Evolutionary conservation across 2,329 filamentous ascomycete species (phyloP).

Genomic region (Amylocarpus encephaloides): DNA sequence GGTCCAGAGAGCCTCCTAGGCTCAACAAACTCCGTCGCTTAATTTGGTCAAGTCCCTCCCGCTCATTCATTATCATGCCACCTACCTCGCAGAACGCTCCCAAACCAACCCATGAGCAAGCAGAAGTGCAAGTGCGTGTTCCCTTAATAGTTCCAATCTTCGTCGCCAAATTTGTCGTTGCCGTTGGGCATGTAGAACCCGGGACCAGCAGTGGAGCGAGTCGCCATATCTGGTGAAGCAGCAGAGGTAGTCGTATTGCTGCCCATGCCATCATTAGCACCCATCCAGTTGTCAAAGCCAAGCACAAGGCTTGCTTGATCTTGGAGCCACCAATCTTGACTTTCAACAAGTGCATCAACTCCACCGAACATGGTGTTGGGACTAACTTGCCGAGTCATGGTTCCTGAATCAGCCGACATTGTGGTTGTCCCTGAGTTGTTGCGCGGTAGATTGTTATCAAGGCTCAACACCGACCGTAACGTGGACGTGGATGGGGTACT

Average conservation of each 20-base stretch:
- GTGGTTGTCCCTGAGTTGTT: constrained; percentile 15
- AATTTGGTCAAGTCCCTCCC: too few relatives aligned
- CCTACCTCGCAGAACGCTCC: too few relatives aligned
- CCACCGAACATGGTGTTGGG: constrained; percentile 50
- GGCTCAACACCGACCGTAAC: constrained; percentile 7
- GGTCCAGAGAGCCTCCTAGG: too few relatives aligned
- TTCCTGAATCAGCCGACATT: constrained; percentile 8
- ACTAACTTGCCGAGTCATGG: constrained; percentile 32
- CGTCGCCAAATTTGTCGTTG: constrained; percentile 1
- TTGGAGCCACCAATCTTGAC: constrained; percentile 57
- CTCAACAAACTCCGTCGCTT: too few relatives aligned
- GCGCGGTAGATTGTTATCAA: constrained; percentile 13
- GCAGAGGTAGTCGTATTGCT: background rate
- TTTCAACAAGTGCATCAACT: constrained; percentile 55
- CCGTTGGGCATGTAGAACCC: constrained; percentile 2
- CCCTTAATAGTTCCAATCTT: constrained; percentile 7
- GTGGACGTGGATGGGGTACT: constrained; percentile 11
- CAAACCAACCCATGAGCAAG: too few relatives aligned
- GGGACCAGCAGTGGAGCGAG: background rate
- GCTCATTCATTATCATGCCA: too few relatives aligned
- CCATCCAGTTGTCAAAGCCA: constrained; percentile 57
- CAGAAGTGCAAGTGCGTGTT: background rate
- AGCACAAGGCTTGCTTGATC: constrained; percentile 55
- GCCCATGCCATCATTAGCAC: constrained; percentile 3
- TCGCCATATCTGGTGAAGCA: constrained; percentile 1